Percentiles rank a stretch among this genome's conserved stretches.
Evolutionary conservation across 2,329 filamentous ascomycete genomes (phyloP).

Genomic region (Claviceps sp.): DNA sequence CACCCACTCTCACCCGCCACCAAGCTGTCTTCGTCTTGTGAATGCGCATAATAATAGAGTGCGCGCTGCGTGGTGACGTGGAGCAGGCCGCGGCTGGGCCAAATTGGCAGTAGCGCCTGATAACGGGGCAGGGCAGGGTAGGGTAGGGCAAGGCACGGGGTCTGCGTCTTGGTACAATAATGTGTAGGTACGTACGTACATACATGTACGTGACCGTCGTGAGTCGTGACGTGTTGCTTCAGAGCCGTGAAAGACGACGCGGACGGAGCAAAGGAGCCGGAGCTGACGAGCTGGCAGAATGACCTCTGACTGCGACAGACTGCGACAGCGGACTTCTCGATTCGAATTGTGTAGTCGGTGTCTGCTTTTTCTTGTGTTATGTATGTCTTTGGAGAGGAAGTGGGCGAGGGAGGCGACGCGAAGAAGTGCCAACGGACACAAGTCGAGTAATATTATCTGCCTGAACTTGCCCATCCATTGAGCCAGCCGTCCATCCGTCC

Average conservation of each 20-base stretch:
- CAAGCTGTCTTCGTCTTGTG: not conserved
- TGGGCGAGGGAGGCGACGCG: constrained; percentile 21
- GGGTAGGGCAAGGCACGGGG: not conserved
- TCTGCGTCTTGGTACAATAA: not conserved
- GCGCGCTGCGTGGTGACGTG: not conserved
- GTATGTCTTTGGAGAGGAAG: constrained; percentile 31
- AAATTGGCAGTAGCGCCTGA: not conserved
- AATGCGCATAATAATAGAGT: not conserved
- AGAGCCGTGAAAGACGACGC: constrained; percentile 12
- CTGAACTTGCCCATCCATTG: not conserved
- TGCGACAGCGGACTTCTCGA: constrained; percentile 46
- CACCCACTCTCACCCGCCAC: constrained; percentile 1
- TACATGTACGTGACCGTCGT: constrained; percentile 18
- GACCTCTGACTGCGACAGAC: constrained; percentile 48
- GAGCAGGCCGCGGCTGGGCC: not conserved
- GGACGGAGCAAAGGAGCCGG: constrained; percentile 15
- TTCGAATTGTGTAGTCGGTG: constrained; percentile 36
- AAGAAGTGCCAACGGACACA: constrained; percentile 17
- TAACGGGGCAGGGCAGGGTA: not conserved
- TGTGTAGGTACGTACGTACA: constrained; percentile 13
- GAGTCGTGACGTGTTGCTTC: constrained; percentile 10
- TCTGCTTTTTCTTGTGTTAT: constrained; percentile 33
- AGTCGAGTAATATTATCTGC: constrained; percentile 11
- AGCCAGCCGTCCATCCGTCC: not conserved
- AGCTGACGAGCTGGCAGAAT: constrained; percentile 37